Evolutionary conservation across 2,329 filamentous ascomycete species (phyloP).

Genomic region (Aspergillus spinulosporus): DNA sequence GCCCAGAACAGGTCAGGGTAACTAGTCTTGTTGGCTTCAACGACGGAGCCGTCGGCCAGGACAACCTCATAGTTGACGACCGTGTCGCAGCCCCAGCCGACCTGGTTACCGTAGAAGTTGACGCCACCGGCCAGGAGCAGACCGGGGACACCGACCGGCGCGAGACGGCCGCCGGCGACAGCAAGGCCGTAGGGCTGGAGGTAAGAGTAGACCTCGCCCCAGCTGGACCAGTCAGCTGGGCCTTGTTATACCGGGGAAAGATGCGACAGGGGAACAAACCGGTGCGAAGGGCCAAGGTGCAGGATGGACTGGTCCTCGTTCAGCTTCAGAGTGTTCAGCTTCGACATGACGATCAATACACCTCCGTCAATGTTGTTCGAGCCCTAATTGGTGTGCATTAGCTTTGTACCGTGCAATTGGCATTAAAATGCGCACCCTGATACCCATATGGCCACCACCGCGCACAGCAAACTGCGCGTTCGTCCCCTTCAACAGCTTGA

Average conservation of each 20-base stretch:
- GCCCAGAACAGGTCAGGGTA: slow-evolving; percentile 41
- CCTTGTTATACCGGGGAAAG: background rate
- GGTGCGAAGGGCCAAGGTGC: slow-evolving; percentile 31
- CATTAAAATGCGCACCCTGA: slow-evolving; percentile 23
- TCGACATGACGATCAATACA: slow-evolving; percentile 36
- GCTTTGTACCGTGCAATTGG: background rate
- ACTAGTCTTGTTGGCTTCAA: slow-evolving; percentile 36
- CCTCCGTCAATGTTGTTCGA: slow-evolving; percentile 37
- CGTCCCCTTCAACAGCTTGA: slow-evolving; percentile 23
- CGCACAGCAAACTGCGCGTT: slow-evolving; percentile 35
- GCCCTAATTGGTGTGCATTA: slow-evolving; percentile 21
- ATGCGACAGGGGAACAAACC: slow-evolving; percentile 17
- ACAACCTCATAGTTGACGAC: slow-evolving; percentile 39
- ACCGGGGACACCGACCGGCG: slow-evolving; percentile 34
- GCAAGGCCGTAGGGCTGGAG: slow-evolving; percentile 24
- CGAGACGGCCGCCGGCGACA: slow-evolving; percentile 30
- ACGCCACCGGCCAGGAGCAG: slow-evolving; percentile 32
- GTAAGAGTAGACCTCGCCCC: slow-evolving; percentile 38
- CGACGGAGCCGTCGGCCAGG: slow-evolving; percentile 39
- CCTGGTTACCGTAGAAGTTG: slow-evolving; percentile 33
- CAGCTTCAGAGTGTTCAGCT: slow-evolving; percentile 31
- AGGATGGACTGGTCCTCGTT: slow-evolving; percentile 30
- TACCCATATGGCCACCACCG: slow-evolving; percentile 38
- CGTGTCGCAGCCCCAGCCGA: slow-evolving; percentile 32
- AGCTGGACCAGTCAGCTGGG: slow-evolving; percentile 21